phyloP scores from a whole-genome alignment of 306 rosid genomes.

The Bauhinia variegata region DNA sequence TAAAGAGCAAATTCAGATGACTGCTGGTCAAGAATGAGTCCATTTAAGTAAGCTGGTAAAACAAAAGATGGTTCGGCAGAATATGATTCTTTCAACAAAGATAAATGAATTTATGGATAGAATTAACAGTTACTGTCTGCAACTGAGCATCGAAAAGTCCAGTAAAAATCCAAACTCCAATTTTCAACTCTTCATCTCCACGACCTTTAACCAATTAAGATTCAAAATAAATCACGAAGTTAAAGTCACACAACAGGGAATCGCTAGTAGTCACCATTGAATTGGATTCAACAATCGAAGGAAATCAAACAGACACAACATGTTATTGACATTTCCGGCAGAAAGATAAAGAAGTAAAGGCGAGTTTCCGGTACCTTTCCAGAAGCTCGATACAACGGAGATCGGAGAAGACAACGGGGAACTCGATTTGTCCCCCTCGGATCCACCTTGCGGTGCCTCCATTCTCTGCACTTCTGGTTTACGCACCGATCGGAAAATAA shows the following conservation, averaged over 20 bases:
- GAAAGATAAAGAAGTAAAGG: neutral
- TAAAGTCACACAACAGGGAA: neutral
- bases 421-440: constrained; percentile 72
- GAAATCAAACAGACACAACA: constrained; percentile 12
- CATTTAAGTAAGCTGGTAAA: neutral
- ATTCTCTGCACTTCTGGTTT: constrained; percentile 26
- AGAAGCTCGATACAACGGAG: constrained; percentile 73
- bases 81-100: neutral
- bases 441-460: constrained; percentile 76
- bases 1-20: neutral
- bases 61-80: neutral
- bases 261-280: neutral
- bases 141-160: neutral
- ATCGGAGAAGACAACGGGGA: constrained; percentile 68
- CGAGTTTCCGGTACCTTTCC: constrained; percentile 67
- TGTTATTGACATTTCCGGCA: neutral
- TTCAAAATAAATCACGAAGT: neutral
- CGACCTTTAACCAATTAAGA: neutral
- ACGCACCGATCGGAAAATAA: neutral
- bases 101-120: neutral
- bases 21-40: neutral
- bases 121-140: neutral
- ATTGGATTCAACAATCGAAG: constrained; percentile 4
- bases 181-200: neutral
- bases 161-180: neutral